Percentiles rank a stretch among this genome's conserved stretches.
Conservation (phyloP, 129 eudicot genomes). For the Erigeron canadensis region DNA sequence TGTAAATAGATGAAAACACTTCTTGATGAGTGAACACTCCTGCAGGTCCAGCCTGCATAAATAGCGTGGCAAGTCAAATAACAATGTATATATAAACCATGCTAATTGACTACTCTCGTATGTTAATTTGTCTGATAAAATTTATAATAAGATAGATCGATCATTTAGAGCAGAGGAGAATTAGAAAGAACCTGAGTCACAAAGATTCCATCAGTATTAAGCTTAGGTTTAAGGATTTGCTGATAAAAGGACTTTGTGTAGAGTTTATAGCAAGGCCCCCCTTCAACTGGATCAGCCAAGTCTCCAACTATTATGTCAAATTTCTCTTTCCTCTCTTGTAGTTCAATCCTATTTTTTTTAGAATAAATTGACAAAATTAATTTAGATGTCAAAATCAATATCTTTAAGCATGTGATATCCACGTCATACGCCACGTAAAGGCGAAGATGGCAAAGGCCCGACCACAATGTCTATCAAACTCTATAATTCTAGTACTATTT, state of each 20-base stretch:
- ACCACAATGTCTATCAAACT: too few relatives aligned
- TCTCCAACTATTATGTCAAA: constrained; percentile 94
- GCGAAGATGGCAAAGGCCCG: too few relatives aligned
- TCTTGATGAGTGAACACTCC: constrained; percentile 83
- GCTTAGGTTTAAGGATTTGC: constrained; percentile 70
- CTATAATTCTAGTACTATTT: too few relatives aligned
- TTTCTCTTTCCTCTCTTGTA: constrained; percentile 60
- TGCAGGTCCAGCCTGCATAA: constrained; percentile 89
- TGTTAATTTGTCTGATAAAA: too few relatives aligned
- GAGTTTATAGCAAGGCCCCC: constrained; percentile 94
- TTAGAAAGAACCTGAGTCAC: constrained; percentile 71
- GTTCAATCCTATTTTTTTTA: constrained; percentile 57
- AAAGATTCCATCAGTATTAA: constrained; percentile 75
- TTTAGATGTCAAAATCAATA: constrained; percentile 14
- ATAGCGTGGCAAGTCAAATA: not conserved
- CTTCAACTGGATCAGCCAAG: constrained; percentile 94
- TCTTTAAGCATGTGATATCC: not conserved
- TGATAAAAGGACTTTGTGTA: constrained; percentile 91
- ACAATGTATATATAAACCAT: too few relatives aligned
- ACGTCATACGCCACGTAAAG: not conserved
- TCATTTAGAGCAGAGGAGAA: not conserved
- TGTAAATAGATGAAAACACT: constrained; percentile 91
- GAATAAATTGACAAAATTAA: not conserved
- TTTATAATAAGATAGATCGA: too few relatives aligned
- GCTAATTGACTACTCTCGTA: too few relatives aligned